Evolutionary conservation across 169 alveolate genomes (phyloP).

Genomic region (Amoebophrya sp.): DNA sequence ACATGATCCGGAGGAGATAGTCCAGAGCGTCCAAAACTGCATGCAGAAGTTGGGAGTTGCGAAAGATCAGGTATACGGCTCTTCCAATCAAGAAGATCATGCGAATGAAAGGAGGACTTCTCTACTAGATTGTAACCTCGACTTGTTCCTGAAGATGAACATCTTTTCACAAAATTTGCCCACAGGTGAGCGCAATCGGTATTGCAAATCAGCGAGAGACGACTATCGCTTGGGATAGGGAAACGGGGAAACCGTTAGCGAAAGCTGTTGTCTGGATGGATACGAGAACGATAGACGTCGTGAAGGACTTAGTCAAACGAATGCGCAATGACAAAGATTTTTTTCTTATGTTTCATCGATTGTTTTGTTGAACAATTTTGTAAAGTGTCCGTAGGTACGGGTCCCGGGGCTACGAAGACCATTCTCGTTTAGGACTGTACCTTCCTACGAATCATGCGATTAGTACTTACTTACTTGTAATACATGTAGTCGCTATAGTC

Average conservation of each 20-base stretch:
- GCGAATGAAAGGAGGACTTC: no score
- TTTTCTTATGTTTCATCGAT: no score
- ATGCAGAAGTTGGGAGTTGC: background rate
- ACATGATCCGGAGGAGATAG: conserved; percentile 21
- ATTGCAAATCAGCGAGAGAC: conserved; percentile 74
- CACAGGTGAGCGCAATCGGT: conserved; percentile 58
- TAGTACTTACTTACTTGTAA: no score
- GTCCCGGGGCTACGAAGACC: no score
- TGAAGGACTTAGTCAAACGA: conserved; percentile 50
- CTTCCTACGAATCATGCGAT: no score
- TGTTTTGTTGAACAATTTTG: no score
- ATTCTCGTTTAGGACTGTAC: no score
- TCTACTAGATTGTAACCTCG: no score
- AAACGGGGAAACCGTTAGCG: conserved; percentile 71
- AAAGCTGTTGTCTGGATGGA: conserved; percentile 91
- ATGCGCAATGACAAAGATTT: no score
- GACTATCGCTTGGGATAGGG: conserved; percentile 65
- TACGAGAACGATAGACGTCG: conserved; percentile 68
- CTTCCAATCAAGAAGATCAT: background rate
- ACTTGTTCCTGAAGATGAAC: no score
- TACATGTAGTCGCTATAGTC: no score
- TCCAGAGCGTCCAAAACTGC: background rate
- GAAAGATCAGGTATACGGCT: background rate
- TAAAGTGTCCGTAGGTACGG: no score
- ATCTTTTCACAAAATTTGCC: background rate